Evolutionary conservation across 2,329 filamentous ascomycete genomes (phyloP), one percentile per base, ranked within the genome.

Genomic region (Aspergillus pseudoviridinutans): DNA sequence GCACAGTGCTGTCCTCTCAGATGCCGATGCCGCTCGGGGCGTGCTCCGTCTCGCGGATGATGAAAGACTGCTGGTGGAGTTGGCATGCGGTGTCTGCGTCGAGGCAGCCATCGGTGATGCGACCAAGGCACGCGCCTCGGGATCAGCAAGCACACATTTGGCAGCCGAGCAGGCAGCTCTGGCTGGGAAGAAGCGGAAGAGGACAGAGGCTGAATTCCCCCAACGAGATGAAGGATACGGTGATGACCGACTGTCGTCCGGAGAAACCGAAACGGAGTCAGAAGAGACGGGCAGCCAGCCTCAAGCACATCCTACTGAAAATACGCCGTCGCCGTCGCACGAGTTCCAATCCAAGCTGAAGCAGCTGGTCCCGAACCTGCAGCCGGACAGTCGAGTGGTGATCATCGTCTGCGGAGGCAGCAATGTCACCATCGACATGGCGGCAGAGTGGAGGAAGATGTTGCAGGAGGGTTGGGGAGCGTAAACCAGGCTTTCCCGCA

Each of bases 391-490:
- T 70, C 90, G 90, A 62, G 83, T 97, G 5, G 91, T 97, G 1
- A 79, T 97, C 54, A 81, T 96, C 25, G 86, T 97, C 6, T 97
- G 93, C 68, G 93, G 93, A 49, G 90, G 89, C 4, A 87, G 82
- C 24, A 86, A 86, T 69, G 82, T 90, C 38, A 85, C 83, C 2
- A 71, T 88, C 58, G 81, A 83, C 38, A 81, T 87, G 68, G 75
- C 91, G 53, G 77, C 79, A 53, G 78, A 76, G 56, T 91, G 87
- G 71, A 77, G 79, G 61, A 75, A 80, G 63, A 69, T 71, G 61
- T 70, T 80, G 62, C 67, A 70, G 27, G 68, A 73, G 42, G 76
- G 75, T 20, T 78, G 75, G 75, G 68, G 58, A 27, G 20, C 24
- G 6, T 51, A 25, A 52, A 56, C 32, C 68, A 55, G 63, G 51